Conservation (phyloP, 1,284 basidiomycete species). For the Leccinum variabile region DNA sequence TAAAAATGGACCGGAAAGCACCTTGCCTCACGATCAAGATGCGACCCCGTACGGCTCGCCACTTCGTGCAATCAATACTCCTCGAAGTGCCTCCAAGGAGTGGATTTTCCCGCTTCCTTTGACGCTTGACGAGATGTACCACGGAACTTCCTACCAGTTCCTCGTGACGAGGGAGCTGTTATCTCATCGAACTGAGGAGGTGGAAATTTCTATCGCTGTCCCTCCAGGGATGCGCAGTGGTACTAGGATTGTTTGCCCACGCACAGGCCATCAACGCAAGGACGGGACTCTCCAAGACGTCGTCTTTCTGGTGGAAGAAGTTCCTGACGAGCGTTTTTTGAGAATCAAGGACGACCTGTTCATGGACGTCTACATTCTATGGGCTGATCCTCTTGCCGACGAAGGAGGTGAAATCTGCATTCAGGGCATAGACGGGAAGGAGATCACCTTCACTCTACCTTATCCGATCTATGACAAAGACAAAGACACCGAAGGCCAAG, state of each 20-base stretch:
- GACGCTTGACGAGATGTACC: conserved; percentile 84
- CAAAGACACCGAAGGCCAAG: conserved; percentile 61
- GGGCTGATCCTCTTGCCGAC: conserved; percentile 61
- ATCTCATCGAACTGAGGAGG: conserved; percentile 64
- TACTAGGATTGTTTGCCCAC: conserved; percentile 76
- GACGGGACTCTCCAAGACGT: conserved; percentile 74
- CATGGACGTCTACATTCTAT: conserved; percentile 65
- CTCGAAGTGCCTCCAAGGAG: conserved; percentile 40
- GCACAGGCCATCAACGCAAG: conserved; percentile 75
- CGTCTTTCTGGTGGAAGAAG: conserved; percentile 78
- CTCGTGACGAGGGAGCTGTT: conserved; percentile 72
- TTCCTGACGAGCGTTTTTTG: conserved; percentile 66
- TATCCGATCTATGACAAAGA: conserved; percentile 60
- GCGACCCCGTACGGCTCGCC: conserved; percentile 36
- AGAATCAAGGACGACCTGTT: conserved; percentile 75
- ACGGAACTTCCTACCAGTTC: conserved; percentile 77
- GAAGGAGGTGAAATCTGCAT: conserved; percentile 54
- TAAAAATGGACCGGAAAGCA: conserved; percentile 8
- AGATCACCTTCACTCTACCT: conserved; percentile 62
- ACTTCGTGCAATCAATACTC: conserved; percentile 40
- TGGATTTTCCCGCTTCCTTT: conserved; percentile 73
- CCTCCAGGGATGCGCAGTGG: conserved; percentile 72
- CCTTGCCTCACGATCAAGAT: conserved; percentile 35
- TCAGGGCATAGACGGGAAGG: conserved; percentile 70
- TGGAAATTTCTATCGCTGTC: conserved; percentile 73